Base-by-base conservation (phyloP, 1,139 yeast species). In the Kodamaea sp. region DNA sequence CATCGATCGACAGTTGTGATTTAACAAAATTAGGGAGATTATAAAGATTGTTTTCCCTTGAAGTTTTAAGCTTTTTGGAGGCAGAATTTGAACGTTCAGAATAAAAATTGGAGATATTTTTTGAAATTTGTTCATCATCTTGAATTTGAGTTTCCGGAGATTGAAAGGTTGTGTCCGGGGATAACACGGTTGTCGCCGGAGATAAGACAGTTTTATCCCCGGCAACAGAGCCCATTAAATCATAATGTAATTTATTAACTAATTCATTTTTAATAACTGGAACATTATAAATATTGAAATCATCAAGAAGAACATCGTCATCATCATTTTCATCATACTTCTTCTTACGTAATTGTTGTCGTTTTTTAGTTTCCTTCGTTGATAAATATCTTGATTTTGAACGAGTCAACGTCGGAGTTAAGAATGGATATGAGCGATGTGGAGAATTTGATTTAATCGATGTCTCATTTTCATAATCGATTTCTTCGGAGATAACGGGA, bases 1-100 rank as follows among this genome's bases (percentile, higher is more conserved):
- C 75, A 34, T 70, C 75, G 33, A 65, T 48, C n/a, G 73, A 67
- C 7, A 67, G 58, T 46, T 70, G 76, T 2, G 71, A 61, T 44
- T 58, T 65, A 27, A 71, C 59, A 41, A 53, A 71, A 30, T 53
- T 62, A 2, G 77, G 77, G 25, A 71, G 50, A 44, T 64, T 69
- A 43, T 66, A 65, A 44, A 66, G 39, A 32, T 57, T 54, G 34
- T 67, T 66, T 31, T 67, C 68, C 35, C 77, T 54, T 0, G 62
- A 45, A 25, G 47, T 43, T 46, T 66, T 65, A 11, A 60, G 56
- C 11, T 65, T 46, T 40, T 65, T 63, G 6, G 69, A 55, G 37
- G 58, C 56, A 0, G 74, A 67, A 12, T 55, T 55, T 3, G 72
- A 62, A 39, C 73, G 56, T 47, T 67, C 65, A 31, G 51, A 50